Conservation (phyloP, 23 red algal genomes). For the Gracilaria vermiculophylla region DNA sequence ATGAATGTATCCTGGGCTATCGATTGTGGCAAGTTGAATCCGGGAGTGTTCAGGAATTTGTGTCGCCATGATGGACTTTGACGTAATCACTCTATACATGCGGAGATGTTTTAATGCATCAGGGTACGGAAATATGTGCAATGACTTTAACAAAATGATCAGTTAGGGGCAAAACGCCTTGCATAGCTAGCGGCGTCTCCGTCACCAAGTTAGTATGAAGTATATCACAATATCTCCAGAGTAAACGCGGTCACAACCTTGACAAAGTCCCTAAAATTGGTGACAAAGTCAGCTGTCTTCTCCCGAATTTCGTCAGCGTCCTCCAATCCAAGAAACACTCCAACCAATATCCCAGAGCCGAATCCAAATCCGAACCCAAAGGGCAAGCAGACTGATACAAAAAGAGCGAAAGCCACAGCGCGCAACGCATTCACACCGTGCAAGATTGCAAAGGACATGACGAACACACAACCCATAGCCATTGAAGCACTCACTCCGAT, state of each 20-base stretch:
- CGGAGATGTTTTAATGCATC: neutral
- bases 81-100: too few species aligned
- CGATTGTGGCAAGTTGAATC: too few species aligned
- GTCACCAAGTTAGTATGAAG: neutral
- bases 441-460: constrained; percentile 57
- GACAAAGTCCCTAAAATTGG: constrained; percentile 45
- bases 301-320: constrained; percentile 46
- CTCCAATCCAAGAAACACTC: constrained; percentile 43
- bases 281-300: constrained; percentile 47
- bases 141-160: neutral
- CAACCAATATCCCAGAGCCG: constrained; percentile 26
- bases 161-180: neutral
- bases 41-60: too few species aligned
- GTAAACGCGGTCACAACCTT: constrained; percentile 50
- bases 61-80: too few species aligned
- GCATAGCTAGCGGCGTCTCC: neutral
- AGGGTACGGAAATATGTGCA: neutral
- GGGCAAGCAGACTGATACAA: constrained; percentile 43
- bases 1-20: too few species aligned
- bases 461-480: constrained; percentile 63
- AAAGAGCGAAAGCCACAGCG: constrained; percentile 40
- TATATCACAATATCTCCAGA: constrained; percentile 43
- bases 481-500: constrained; percentile 59
- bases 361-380: constrained; percentile 53
- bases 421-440: constrained; percentile 61